phyloP scores from a whole-genome alignment of 345 rosid genomes.

The rapeseed (Brassica napus) region DNA sequence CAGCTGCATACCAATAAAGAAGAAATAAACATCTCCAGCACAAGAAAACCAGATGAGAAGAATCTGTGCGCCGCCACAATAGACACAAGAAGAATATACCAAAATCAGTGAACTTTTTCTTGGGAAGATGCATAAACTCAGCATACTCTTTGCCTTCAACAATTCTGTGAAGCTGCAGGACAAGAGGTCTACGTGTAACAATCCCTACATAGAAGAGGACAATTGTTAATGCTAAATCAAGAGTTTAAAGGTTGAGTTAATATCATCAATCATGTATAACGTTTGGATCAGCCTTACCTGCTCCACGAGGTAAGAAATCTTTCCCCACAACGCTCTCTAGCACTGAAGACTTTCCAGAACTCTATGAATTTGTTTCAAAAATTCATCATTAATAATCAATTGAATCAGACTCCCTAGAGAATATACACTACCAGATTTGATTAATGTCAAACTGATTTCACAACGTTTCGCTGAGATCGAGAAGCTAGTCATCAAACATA shows the following conservation, averaged over 20 bases:
- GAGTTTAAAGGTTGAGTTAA: background rate
- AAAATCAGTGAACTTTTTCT: slow-evolving; percentile 84
- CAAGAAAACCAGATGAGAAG: slow-evolving; percentile 6
- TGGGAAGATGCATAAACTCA: slow-evolving; percentile 94
- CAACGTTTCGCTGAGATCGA: background rate
- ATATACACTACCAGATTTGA: background rate
- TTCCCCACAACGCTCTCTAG: slow-evolving; percentile 93
- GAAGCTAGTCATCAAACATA: background rate
- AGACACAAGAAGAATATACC: slow-evolving; percentile 43
- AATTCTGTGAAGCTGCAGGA: slow-evolving; percentile 88
- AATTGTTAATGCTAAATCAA: background rate
- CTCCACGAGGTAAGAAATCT: slow-evolving; percentile 95
- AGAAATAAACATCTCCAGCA: slow-evolving; percentile 12
- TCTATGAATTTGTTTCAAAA: slow-evolving; percentile 34
- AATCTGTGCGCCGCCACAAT: background rate
- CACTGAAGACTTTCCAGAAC: slow-evolving; percentile 97
- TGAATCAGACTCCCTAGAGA: background rate
- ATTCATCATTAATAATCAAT: slow-evolving; percentile 13
- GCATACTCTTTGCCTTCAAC: slow-evolving; percentile 93
- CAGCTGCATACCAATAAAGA: slow-evolving; percentile 54
- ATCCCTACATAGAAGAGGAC: slow-evolving; percentile 56
- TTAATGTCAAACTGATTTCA: background rate
- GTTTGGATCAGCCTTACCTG: slow-evolving; percentile 52
- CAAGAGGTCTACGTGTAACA: slow-evolving; percentile 97
- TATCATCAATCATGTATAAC: background rate